phyloP scores from a whole-genome alignment of 371 early-diverging fungal genomes.

The Mortierella sp. region DNA sequence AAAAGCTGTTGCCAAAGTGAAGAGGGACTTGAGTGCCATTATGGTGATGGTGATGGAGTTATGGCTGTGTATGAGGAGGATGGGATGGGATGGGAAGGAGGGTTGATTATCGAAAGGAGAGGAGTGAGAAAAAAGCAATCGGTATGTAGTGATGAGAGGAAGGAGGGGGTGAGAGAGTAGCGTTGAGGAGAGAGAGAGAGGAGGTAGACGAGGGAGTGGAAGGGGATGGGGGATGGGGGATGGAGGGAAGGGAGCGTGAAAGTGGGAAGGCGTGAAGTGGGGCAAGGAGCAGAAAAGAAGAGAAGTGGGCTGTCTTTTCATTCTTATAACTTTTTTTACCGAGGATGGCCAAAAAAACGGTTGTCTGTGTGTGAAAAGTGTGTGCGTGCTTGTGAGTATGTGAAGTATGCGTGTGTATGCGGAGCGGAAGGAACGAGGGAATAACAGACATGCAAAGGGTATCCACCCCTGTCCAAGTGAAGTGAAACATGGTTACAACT shows the following conservation, averaged over 20 bases:
- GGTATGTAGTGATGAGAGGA: neutral
- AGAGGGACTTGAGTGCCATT: conserved; percentile 20
- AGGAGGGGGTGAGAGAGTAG: neutral
- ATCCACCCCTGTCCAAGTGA: too few species aligned
- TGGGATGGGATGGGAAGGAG: neutral
- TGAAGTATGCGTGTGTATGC: neutral
- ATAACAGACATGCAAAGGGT: too few species aligned
- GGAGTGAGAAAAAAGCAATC: neutral
- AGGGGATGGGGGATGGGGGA: too few species aligned
- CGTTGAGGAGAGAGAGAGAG: neutral
- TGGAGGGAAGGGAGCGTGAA: conserved; percentile 4
- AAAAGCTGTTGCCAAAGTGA: conserved; percentile 33
- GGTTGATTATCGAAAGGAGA: neutral
- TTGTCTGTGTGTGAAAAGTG: neutral
- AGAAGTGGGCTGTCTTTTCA: neutral
- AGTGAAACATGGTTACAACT: too few species aligned
- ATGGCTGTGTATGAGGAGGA: neutral
- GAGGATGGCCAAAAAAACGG: neutral
- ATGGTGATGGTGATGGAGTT: neutral
- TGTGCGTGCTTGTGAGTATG: neutral
- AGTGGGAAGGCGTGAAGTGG: neutral
- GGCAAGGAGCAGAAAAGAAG: neutral
- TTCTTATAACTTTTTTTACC: neutral
- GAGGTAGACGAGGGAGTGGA: neutral
- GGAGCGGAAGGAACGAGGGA: too few species aligned